Evolutionary conservation across 192 early-diverging fungal species (phyloP).

Genomic region (Coemansia guatemalensis): DNA sequence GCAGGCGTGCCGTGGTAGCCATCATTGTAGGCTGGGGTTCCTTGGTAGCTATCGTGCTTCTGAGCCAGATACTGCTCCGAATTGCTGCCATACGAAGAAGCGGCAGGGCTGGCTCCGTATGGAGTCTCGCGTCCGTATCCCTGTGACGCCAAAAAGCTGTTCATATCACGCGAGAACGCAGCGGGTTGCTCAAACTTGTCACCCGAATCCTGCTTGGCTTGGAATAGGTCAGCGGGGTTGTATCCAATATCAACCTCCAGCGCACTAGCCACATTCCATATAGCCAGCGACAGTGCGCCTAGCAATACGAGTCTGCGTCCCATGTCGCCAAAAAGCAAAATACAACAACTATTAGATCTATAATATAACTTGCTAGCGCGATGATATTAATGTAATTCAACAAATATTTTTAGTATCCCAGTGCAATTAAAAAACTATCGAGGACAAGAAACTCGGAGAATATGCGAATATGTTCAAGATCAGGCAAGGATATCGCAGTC

Average conservation of each 20-base stretch:
- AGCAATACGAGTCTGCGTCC: conserved; percentile 21
- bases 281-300: conserved; percentile 18
- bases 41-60: neutral
- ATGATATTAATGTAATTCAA: neutral
- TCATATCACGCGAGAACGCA: conserved; percentile 35
- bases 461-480: neutral
- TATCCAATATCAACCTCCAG: conserved; percentile 30
- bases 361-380: neutral
- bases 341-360: neutral
- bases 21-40: neutral
- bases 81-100: too few species aligned
- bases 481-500: neutral
- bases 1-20: conserved; percentile 2
- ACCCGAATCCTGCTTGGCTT: conserved; percentile 16
- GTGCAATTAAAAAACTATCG: neutral
- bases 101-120: neutral
- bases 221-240: conserved; percentile 22
- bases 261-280: conserved; percentile 17
- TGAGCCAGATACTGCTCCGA: neutral
- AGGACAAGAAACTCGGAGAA: neutral
- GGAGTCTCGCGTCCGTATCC: conserved; percentile 12
- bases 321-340: conserved; percentile 9
- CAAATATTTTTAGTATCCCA: neutral
- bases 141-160: conserved; percentile 33
- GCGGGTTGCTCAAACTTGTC: conserved; percentile 32